A percentile compares a stretch with the other conserved stretches of the same genome.
Evolutionary conservation across 2,329 filamentous ascomycete genomes (phyloP).

Genomic region (Chrysosporium keratinophilum): DNA sequence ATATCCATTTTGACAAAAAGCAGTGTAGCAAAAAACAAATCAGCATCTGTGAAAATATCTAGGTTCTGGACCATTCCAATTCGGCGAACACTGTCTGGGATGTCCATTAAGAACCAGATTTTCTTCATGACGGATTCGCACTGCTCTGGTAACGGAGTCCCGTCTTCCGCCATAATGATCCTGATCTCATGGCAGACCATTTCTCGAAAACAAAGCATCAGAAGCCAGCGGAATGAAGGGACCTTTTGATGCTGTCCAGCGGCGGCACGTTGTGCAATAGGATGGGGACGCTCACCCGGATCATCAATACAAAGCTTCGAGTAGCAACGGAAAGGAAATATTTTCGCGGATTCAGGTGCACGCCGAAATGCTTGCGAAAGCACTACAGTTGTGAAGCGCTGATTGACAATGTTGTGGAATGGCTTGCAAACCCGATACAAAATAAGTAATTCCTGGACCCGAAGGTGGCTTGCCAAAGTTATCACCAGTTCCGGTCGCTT

Average conservation of each 20-base stretch:
- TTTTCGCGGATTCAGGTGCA: slow-evolving; percentile 45
- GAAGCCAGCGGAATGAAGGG: slow-evolving; percentile 57
- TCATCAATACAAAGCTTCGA: slow-evolving; percentile 48
- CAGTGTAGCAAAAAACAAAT: slow-evolving; percentile 52
- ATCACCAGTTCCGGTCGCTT: slow-evolving; percentile 42
- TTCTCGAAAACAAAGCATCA: slow-evolving; percentile 54
- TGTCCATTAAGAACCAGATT: slow-evolving; percentile 64
- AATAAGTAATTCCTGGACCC: slow-evolving; percentile 47
- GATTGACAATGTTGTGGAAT: slow-evolving; percentile 52
- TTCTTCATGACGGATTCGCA: slow-evolving; percentile 48
- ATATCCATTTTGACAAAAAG: slow-evolving; percentile 65
- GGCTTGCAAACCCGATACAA: slow-evolving; percentile 55
- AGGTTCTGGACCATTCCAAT: slow-evolving; percentile 44
- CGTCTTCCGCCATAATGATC: slow-evolving; percentile 48
- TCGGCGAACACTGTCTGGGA: slow-evolving; percentile 48
- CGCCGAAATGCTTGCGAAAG: slow-evolving; percentile 44
- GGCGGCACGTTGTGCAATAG: slow-evolving; percentile 29
- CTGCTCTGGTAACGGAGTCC: slow-evolving; percentile 45
- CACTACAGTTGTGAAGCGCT: slow-evolving; percentile 50
- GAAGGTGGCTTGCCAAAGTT: slow-evolving; percentile 46
- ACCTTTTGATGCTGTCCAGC: slow-evolving; percentile 39
- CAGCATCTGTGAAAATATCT: slow-evolving; percentile 46
- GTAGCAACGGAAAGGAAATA: slow-evolving; percentile 56
- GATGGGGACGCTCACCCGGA: slow-evolving; percentile 38
- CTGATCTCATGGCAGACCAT: slow-evolving; percentile 52